Evolutionary conservation across 139 green algal species (phyloP), one percentile per base, ranked within the genome.

Genomic region (Chlorella sp.): DNA sequence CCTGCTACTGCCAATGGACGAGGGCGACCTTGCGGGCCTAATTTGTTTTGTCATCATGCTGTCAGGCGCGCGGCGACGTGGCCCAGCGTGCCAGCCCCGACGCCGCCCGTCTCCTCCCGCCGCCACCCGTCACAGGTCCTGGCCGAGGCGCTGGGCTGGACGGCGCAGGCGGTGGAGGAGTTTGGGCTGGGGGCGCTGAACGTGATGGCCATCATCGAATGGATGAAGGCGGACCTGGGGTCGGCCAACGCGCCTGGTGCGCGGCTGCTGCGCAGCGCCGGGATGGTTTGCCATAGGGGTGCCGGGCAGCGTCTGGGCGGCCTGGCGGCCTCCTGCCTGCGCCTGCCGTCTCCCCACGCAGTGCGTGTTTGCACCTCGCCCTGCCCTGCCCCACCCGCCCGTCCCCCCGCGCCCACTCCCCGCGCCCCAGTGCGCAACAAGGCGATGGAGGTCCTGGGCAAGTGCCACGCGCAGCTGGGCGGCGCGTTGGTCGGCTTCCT

Each of bases 71-170:
- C n/a, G n/a, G n/a, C n/a, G n/a, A n/a, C n/a, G n/a, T n/a, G n/a
- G n/a, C n/a, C n/a, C n/a, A n/a, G n/a, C n/a, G n/a, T n/a, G n/a
- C n/a, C n/a, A n/a, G n/a, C n/a, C n/a, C n/a, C n/a, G n/a, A n/a
- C n/a, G n/a, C n/a, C n/a, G n/a, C n/a, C n/a, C n/a, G n/a, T n/a
- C n/a, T n/a, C n/a, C n/a, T n/a, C n/a, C n/a, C n/a, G n/a, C n/a
- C n/a, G n/a, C n/a, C n/a, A n/a, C n/a, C n/a, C n/a, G n/a, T n/a
- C n/a, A 66, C 85, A 95, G 90, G 84, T 97, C 19, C 83, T 96
- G 31, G 87, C 84, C 21, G 95, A 98, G 78, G 69, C 77, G 14
- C 81, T 99, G 41, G 86, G 71, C 36, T 99, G 92, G 92, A 92
- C 98, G 62, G 86, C 73, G 0, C 73, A 68, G n/a, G 86, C 90